A percentile compares a stretch with the other conserved stretches of the same genome.
Evolutionary conservation across 495 filamentous ascomycete species (phyloP).

Genomic region (Thermochaetoides thermophila): DNA sequence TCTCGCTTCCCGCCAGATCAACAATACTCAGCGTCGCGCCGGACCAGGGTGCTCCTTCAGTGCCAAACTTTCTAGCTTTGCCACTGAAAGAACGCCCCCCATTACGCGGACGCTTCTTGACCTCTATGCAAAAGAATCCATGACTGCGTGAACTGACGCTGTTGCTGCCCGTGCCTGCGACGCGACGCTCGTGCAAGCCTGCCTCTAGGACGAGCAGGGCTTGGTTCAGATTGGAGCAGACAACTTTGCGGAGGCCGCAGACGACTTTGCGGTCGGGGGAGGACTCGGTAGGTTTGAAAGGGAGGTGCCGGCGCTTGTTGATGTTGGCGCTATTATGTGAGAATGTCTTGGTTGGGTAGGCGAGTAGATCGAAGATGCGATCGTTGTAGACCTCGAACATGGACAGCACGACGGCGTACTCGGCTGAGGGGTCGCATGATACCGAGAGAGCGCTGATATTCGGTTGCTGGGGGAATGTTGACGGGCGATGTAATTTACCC

Average conservation of each 20-base stretch:
- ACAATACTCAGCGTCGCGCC: constrained; percentile 76
- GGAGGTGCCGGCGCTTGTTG: constrained; percentile 51
- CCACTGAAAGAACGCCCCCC: no score
- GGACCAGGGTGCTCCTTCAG: constrained; percentile 52
- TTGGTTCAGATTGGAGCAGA: constrained; percentile 72
- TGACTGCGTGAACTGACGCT: constrained; percentile 80
- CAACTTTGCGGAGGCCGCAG: constrained; percentile 77
- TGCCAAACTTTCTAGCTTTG: constrained; percentile 21
- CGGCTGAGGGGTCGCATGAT: constrained; percentile 51
- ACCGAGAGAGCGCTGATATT: constrained; percentile 56
- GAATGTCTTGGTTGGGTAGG: constrained; percentile 33
- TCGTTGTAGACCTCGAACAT: constrained; percentile 99
- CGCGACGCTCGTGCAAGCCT: constrained; percentile 71
- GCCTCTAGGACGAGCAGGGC: constrained; percentile 85
- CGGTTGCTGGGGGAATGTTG: constrained; percentile 53
- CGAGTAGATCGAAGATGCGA: constrained; percentile 85
- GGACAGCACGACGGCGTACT: constrained; percentile 80
- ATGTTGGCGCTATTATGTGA: constrained; percentile 51
- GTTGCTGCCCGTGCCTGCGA: constrained; percentile 82
- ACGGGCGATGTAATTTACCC: no score
- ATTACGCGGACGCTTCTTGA: constrained; percentile 61
- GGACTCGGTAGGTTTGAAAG: constrained; percentile 78
- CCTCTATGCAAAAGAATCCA: constrained; percentile 91
- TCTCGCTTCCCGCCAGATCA: constrained; percentile 87
- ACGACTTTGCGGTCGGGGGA: constrained; percentile 83